These are phyloP conservation scores for Boeremia lycopersici DNA, from an alignment of 2,329 filamentous ascomycete genomes.

Conservation along the genomic window DNA sequence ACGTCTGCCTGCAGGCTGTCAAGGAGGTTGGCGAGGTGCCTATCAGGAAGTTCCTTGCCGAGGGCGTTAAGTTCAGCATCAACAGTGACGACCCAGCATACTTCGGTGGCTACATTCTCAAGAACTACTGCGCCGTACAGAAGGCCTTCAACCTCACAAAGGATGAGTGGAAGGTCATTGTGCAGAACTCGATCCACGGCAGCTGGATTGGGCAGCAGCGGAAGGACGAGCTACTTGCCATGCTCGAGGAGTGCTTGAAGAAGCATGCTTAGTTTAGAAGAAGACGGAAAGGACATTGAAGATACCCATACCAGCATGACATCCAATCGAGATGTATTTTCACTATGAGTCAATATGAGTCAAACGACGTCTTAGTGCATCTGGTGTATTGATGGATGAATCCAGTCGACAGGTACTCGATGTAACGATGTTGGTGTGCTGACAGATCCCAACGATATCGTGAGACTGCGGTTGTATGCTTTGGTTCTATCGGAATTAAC, in stretches of 20 bases:
- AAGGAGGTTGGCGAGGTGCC: conserved; percentile 58
- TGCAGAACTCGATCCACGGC: conserved; percentile 65
- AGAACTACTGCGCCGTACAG: conserved; percentile 78
- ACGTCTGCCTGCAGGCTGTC: conserved; percentile 66
- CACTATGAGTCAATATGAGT: neutral
- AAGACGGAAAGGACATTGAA: neutral
- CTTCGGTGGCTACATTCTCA: conserved; percentile 75
- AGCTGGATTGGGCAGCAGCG: conserved; percentile 72
- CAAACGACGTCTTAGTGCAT: too few species aligned
- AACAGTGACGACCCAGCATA: conserved; percentile 59
- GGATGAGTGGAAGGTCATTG: conserved; percentile 71
- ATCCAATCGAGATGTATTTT: neutral
- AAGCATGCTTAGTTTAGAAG: conserved; percentile 12
- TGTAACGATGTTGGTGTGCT: too few species aligned
- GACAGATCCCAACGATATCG: too few species aligned
- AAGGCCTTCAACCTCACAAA: conserved; percentile 68
- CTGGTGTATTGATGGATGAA: too few species aligned
- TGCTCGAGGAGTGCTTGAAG: conserved; percentile 23
- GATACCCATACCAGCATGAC: conserved; percentile 9
- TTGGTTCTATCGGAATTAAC: too few species aligned
- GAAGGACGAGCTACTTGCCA: conserved; percentile 62
- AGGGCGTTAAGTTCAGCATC: conserved; percentile 70
- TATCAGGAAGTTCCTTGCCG: conserved; percentile 66
- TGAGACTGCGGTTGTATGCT: too few species aligned
- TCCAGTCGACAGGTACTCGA: too few species aligned